Base-by-base conservation (phyloP, 2,329 filamentous ascomycete species). In the Epichloe brachyelytri region DNA sequence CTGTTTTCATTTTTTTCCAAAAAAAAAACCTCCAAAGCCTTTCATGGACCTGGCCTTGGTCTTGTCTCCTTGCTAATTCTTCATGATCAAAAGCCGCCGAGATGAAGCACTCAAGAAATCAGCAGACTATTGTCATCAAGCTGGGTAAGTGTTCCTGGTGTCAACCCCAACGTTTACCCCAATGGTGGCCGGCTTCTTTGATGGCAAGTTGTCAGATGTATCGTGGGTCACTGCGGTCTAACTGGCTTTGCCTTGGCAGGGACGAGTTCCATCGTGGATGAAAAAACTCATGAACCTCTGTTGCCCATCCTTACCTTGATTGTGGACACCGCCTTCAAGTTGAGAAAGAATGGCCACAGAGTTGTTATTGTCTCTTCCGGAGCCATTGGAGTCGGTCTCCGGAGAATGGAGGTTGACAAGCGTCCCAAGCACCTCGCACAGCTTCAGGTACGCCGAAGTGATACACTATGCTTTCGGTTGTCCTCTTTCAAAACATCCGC, bases 261-360 rank as follows among this genome's bases (percentile, higher is more conserved):
- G 61, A 97, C 93, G 45, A 96, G 89, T 68, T 97, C 93, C n/a
- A 97, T 98, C 59, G 90, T 98, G 57, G 88, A 97, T 70, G 93
- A 98, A 67, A 86, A 83, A 64, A 95, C 88, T 20, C 93, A 95
- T 70, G 88, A 96, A 64, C 93, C 93, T 3, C 79, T 96, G 37
- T 78, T 98, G 39, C 93, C 90, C 4, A 95, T 89, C 59, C 74
- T 98, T 51, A 90, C 86, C 54, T 75, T 91, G 54, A 96, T 98
- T 57, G 93, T 97, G 57, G 89, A 97, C 70, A 97, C 93, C 19
- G 89, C 88, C 14, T 85, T 91, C 50, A 86, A 83, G 63, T 76
- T 98, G 43, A 83, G 83, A 58, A 85, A 90, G 68, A 86, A 95
- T 81, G 93, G 93, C 47, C 90, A 98, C 67, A 82, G 84, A 60